These are phyloP conservation scores for Podospora tetraspora DNA, from an alignment of 495 filamentous ascomycete genomes.

Conservation along the genomic window DNA sequence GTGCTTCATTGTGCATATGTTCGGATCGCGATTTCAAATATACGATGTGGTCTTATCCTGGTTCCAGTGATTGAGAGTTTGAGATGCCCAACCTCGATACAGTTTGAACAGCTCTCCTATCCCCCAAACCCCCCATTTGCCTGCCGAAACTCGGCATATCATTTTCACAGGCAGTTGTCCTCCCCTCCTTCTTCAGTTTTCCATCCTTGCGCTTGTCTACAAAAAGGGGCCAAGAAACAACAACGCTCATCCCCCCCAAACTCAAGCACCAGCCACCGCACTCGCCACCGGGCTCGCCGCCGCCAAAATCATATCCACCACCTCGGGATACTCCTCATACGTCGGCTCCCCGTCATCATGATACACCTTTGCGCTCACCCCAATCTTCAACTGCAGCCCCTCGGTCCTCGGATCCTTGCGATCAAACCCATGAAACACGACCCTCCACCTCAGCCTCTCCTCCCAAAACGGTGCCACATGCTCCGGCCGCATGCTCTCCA, in stretches of 20 bases:
- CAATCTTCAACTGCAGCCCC: neutral
- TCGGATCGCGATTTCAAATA: neutral
- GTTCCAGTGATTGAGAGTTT: neutral
- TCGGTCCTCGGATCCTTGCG: neutral
- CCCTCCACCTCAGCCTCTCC: neutral
- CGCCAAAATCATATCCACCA: neutral
- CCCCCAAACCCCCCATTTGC: no score
- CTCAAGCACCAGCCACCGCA: no score
- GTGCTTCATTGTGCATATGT: neutral
- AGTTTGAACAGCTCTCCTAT: neutral
- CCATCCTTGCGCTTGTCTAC: neutral
- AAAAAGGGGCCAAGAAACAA: neutral
- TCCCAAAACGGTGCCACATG: neutral
- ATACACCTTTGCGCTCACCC: neutral
- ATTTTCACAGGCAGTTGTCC: neutral
- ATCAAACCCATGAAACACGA: neutral
- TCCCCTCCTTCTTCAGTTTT: no score
- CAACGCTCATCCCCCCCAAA: neutral
- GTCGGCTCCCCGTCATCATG: neutral
- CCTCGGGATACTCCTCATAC: neutral
- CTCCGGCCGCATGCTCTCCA: neutral
- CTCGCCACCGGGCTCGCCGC: neutral
- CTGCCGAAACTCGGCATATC: neutral
- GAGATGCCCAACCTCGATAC: no score
- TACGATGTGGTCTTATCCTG: neutral